These are phyloP conservation scores for Melampsora occidentalis DNA, from an alignment of 1,284 basidiomycete genomes.

Conservation along the genomic window DNA sequence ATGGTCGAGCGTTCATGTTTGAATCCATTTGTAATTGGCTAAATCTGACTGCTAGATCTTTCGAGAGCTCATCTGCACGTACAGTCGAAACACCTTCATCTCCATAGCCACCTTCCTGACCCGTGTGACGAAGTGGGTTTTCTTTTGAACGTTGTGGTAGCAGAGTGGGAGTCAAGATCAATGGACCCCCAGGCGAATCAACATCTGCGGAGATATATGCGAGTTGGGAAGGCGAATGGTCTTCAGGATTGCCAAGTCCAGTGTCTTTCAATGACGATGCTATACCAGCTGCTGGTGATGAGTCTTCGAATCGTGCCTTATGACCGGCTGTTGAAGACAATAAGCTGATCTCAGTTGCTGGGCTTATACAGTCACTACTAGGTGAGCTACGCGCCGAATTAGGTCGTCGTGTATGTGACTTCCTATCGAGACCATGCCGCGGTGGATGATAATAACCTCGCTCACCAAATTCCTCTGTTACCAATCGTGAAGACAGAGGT, in stretches of 20 bases:
- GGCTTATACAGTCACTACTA: slow-evolving; percentile 12
- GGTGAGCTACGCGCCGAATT: slow-evolving; percentile 10
- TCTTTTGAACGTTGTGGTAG: neutral
- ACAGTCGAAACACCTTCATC: slow-evolving; percentile 12
- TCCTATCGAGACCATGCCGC: neutral
- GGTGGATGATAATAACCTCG: neutral
- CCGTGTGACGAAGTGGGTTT: neutral
- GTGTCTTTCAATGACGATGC: neutral
- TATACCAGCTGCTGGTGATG: too few relatives aligned
- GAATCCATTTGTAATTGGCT: neutral
- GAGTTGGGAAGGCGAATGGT: neutral
- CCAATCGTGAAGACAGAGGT: slow-evolving; percentile 8
- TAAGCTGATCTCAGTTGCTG: slow-evolving; percentile 4
- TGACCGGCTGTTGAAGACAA: slow-evolving; percentile 3
- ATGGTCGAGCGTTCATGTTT: neutral
- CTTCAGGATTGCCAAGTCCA: neutral
- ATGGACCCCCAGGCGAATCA: neutral
- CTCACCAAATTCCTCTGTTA: slow-evolving; percentile 3
- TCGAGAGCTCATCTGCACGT: neutral
- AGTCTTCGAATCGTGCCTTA: neutral
- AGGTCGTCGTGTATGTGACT: neutral
- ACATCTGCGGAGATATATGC: neutral
- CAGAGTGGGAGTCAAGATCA: neutral
- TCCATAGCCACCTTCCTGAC: slow-evolving; percentile 1
- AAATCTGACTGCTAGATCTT: neutral